A percentile compares a stretch with the other conserved stretches of the same genome.
phyloP scores from a whole-genome alignment of 495 filamentous ascomycete genomes.

The Trichoderma parareesei region DNA sequence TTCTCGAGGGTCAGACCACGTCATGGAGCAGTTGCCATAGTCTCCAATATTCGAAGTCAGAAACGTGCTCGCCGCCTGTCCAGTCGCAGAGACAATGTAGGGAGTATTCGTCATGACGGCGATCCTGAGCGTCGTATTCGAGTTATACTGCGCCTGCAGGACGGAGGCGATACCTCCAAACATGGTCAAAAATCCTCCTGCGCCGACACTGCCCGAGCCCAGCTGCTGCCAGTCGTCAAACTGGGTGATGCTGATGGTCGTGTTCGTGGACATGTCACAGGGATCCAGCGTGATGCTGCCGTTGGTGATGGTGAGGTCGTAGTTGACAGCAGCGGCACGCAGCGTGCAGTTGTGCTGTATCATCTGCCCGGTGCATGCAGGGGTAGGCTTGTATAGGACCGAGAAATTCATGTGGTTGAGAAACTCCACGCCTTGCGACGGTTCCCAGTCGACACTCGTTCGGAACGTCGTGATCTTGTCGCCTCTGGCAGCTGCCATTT shows the following conservation, averaged over 20 bases:
- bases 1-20: not conserved
- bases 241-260: not conserved
- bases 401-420: not conserved
- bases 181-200: not conserved
- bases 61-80: not conserved
- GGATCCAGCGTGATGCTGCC: not conserved
- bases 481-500: not conserved
- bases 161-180: not conserved
- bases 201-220: not conserved
- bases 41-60: not conserved
- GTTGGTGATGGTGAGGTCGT: not conserved
- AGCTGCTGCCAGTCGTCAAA: not conserved
- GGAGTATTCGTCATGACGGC: not conserved
- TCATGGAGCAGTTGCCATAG: constrained; percentile 3
- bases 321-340: not conserved
- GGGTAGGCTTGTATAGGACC: not conserved
- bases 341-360: not conserved
- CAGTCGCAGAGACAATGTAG: not conserved
- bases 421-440: not conserved
- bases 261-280: not conserved
- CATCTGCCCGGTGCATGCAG: not conserved
- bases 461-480: not conserved
- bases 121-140: not conserved
- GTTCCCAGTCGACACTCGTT: not conserved
- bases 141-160: not conserved